A percentile compares a stretch with the other conserved stretches of the same genome.
These are phyloP conservation scores for Fusarium sp. DNA, from an alignment of 2,329 filamentous ascomycete species.

Conservation along the genomic window DNA sequence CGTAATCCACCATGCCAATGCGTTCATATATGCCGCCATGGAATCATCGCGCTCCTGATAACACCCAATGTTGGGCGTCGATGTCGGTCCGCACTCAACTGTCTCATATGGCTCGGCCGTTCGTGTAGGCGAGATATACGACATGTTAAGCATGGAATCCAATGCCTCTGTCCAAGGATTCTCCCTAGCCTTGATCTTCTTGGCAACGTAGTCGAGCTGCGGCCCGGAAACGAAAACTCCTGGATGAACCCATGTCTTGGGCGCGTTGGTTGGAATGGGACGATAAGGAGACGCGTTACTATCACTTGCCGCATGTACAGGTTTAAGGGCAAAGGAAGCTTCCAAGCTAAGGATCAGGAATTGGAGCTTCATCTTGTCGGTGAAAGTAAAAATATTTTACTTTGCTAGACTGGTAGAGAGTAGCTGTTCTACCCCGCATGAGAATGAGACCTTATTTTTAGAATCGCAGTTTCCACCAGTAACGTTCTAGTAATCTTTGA, in stretches of 20 bases:
- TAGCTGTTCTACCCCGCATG: neutral
- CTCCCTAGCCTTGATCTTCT: neutral
- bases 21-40: neutral
- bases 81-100: neutral
- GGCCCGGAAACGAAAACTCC: neutral
- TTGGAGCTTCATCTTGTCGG: neutral
- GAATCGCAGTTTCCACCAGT: neutral
- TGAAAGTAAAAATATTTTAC: neutral
- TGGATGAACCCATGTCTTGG: neutral
- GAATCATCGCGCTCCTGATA: neutral
- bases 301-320: neutral
- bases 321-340: neutral
- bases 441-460: neutral
- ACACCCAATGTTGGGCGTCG: neutral
- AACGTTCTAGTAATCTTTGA: fast-evolving
- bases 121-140: neutral
- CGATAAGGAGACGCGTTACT: neutral
- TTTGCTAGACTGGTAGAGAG: neutral
- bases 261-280: neutral
- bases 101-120: neutral
- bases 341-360: neutral
- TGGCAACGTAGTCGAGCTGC: neutral
- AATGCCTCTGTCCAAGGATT: neutral
- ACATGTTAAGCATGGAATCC: neutral
- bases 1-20: neutral